Conservation (phyloP, 108 stramenopile species). For the Seminavis robusta region DNA sequence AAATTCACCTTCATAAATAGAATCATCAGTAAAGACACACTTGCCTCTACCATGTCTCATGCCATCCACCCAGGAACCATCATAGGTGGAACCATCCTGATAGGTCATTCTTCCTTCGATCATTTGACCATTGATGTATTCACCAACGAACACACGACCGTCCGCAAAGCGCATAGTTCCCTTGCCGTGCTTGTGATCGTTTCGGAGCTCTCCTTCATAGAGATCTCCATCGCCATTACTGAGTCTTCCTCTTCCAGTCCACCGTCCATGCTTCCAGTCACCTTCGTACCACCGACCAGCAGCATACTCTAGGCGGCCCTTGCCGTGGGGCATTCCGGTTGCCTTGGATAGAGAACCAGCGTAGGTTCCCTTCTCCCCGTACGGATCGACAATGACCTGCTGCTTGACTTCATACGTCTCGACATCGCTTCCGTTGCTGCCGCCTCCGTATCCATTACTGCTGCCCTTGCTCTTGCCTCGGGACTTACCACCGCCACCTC, state of each 20-base stretch:
- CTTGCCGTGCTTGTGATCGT: slow-evolving; percentile 52
- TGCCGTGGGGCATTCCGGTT: slow-evolving; percentile 51
- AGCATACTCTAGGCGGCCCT: slow-evolving; percentile 50
- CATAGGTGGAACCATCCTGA: slow-evolving; percentile 40
- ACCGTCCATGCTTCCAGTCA: slow-evolving; percentile 54
- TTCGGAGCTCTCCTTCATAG: slow-evolving; percentile 54
- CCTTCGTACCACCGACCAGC: slow-evolving; percentile 58
- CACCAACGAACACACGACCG: slow-evolving; percentile 43
- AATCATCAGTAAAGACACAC: slow-evolving; percentile 46
- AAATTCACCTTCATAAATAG: slow-evolving; percentile 51
- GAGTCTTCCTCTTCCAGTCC: slow-evolving; percentile 45
- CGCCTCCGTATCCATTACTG: not conserved
- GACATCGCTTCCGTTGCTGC: not conserved
- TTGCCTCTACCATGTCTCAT: slow-evolving; percentile 46
- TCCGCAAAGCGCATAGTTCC: slow-evolving; percentile 53
- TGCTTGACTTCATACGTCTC: slow-evolving; percentile 21
- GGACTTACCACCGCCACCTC: not conserved
- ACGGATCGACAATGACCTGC: slow-evolving; percentile 40
- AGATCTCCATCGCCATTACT: slow-evolving; percentile 51
- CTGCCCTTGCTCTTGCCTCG: slow-evolving; percentile 1
- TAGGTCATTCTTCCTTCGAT: slow-evolving; percentile 53
- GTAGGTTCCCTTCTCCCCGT: slow-evolving; percentile 54
- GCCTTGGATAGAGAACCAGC: slow-evolving; percentile 40
- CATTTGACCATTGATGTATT: slow-evolving; percentile 53
- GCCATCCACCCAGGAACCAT: slow-evolving; percentile 45